Percentiles rank a stretch among this genome's conserved stretches.
phyloP scores from a whole-genome alignment of 202 grass and related monocot species.

The Schoenoplectus triqueter region DNA sequence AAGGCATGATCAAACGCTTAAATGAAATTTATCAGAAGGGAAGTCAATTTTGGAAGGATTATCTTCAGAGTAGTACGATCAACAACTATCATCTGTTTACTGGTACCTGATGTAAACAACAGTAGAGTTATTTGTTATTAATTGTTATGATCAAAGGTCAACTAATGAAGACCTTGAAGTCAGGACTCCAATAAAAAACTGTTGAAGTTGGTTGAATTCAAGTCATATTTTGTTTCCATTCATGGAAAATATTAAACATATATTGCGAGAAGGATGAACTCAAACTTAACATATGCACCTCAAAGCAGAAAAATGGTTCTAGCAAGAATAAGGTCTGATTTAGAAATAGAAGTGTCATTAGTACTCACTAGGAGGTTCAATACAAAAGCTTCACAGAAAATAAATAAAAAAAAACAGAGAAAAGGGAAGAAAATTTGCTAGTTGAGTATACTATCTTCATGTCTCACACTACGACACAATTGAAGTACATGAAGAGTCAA shows the following conservation, averaged over 20 bases:
- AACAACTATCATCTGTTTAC: background rate
- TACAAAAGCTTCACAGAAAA: slow-evolving; percentile 22
- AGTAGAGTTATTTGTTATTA: background rate
- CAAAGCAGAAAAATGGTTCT: background rate
- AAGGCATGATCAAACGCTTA: no score
- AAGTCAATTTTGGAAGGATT: background rate
- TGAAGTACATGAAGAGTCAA: slow-evolving; percentile 6
- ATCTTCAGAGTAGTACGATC: background rate
- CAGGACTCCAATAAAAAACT: background rate
- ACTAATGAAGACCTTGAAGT: background rate
- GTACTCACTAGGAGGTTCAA: background rate
- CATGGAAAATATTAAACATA: background rate
- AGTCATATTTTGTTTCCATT: background rate
- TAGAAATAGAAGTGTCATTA: slow-evolving; percentile 23
- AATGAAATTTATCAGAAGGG: no score
- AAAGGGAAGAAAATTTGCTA: background rate
- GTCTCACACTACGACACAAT: slow-evolving; percentile 15
- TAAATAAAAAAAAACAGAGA: background rate
- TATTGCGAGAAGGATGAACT: background rate
- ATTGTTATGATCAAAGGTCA: background rate
- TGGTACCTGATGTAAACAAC: background rate
- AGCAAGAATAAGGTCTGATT: background rate
- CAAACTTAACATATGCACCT: slow-evolving; percentile 2
- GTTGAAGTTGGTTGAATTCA: background rate
- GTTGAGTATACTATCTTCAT: slow-evolving; percentile 34